Evolutionary conservation across 2,329 filamentous ascomycete species (phyloP).

Genomic region (Aureobasidium sp.): DNA sequence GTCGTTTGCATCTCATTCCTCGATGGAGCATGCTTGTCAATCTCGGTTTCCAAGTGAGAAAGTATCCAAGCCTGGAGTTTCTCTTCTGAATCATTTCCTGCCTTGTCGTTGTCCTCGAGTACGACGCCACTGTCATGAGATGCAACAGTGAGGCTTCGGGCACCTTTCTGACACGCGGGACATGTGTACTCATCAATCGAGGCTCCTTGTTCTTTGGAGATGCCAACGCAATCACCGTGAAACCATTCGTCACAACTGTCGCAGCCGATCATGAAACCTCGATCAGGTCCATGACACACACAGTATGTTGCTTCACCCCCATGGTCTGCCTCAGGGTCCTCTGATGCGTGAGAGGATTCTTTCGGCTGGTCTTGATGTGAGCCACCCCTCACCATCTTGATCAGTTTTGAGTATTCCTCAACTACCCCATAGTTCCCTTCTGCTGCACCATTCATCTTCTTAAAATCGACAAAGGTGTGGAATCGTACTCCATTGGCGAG

Average conservation of each 20-base stretch:
- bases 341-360: neutral
- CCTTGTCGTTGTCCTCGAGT: slow-evolving; percentile 15
- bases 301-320: neutral
- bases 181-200: slow-evolving; percentile 10
- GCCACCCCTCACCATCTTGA: slow-evolving; percentile 16
- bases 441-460: slow-evolving; percentile 17
- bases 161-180: neutral
- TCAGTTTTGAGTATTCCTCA: slow-evolving; percentile 19
- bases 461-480: slow-evolving; percentile 25
- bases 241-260: slow-evolving; percentile 80
- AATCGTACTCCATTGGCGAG: slow-evolving; percentile 24
- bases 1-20: slow-evolving; percentile 8
- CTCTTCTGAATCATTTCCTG: slow-evolving; percentile 15
- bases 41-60: slow-evolving; percentile 17
- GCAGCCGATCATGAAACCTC: slow-evolving; percentile 61
- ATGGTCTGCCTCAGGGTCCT: slow-evolving; percentile 14
- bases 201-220: slow-evolving; percentile 27
- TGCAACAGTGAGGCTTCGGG: neutral
- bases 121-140: slow-evolving; percentile 11
- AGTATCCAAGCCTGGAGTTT: slow-evolving; percentile 26
- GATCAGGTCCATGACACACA: slow-evolving; percentile 3
- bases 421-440: slow-evolving; percentile 11
- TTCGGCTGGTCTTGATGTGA: neutral
- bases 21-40: slow-evolving; percentile 15
- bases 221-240: slow-evolving; percentile 64